Percentiles rank a stretch among this genome's conserved stretches.
Conservation (phyloP, 257 asterid species). For the Coffea canephora region DNA sequence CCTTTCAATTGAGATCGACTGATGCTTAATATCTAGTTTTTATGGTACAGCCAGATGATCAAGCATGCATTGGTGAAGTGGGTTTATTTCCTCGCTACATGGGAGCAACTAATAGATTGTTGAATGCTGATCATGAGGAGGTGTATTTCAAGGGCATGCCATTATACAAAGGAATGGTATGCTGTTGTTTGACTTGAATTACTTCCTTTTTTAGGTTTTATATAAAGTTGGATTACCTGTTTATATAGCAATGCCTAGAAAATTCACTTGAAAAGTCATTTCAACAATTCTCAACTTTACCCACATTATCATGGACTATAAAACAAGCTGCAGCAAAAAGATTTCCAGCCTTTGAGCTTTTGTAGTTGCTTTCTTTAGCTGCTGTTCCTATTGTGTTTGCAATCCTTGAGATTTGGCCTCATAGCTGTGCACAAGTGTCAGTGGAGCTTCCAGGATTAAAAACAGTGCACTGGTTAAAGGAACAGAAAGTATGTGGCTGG, state of each 20-base stretch:
- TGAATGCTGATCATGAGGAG: constrained; percentile 83
- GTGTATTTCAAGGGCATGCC: constrained; percentile 96
- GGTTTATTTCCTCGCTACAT: constrained; percentile 67
- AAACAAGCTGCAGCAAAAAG: background rate
- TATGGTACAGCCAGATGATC: constrained; percentile 61
- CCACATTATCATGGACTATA: background rate
- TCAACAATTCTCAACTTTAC: no score
- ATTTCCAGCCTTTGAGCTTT: background rate
- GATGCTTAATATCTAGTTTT: constrained; percentile 1
- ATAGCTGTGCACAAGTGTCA: no score
- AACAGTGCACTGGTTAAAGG: background rate
- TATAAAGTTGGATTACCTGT: background rate
- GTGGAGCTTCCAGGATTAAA: background rate
- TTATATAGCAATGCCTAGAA: background rate
- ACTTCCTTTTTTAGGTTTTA: background rate
- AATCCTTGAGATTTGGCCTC: background rate
- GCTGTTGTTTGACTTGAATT: constrained; percentile 9
- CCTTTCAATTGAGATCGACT: background rate
- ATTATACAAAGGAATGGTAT: constrained; percentile 68
- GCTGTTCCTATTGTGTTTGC: background rate
- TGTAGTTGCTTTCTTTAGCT: background rate
- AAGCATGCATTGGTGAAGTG: constrained; percentile 83
- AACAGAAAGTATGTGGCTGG: no score
- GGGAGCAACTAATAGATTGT: constrained; percentile 80
- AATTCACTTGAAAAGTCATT: background rate